A percentile compares a stretch with the other conserved stretches of the same genome.
Evolutionary conservation across 2,329 filamentous ascomycete genomes (phyloP).

Genomic region (Cladosporium velox): DNA sequence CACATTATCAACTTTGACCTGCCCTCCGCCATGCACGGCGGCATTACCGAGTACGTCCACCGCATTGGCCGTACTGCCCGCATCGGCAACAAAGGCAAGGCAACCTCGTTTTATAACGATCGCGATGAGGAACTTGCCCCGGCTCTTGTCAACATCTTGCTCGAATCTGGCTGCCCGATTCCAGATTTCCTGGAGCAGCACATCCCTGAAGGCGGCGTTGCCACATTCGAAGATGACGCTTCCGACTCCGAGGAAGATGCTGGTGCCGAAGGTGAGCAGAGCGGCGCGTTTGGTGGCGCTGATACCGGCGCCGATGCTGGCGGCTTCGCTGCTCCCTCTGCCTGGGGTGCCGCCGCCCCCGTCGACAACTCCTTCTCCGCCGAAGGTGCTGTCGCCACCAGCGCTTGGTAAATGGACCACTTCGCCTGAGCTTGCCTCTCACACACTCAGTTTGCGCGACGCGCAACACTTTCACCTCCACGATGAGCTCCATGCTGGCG

Average conservation of each 20-base stretch:
- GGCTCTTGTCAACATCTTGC: conserved; percentile 74
- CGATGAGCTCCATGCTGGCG: neutral
- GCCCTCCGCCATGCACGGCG: conserved; percentile 72
- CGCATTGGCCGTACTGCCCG: conserved; percentile 94
- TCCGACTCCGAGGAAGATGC: conserved; percentile 46
- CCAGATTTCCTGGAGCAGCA: conserved; percentile 77
- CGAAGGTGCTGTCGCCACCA: conserved; percentile 7
- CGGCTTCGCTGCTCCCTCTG: conserved; percentile 22
- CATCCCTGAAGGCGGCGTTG: conserved; percentile 58
- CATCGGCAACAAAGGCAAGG: conserved; percentile 82
- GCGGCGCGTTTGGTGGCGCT: conserved; percentile 16
- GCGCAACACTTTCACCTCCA: neutral
- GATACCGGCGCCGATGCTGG: conserved; percentile 20
- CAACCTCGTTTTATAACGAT: conserved; percentile 86
- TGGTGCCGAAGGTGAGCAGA: conserved; percentile 18
- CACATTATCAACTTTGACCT: conserved; percentile 95
- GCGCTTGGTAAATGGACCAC: neutral
- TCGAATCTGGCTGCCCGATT: conserved; percentile 76
- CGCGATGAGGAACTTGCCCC: conserved; percentile 71
- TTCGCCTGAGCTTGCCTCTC: neutral
- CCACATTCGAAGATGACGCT: conserved; percentile 57
- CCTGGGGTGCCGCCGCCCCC: conserved; percentile 25
- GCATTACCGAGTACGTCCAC: conserved; percentile 90
- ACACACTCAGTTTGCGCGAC: neutral
- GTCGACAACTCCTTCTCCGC: neutral